Conservation (phyloP, 805 yeast genomes). For the Schwanniomyces yamadae region DNA sequence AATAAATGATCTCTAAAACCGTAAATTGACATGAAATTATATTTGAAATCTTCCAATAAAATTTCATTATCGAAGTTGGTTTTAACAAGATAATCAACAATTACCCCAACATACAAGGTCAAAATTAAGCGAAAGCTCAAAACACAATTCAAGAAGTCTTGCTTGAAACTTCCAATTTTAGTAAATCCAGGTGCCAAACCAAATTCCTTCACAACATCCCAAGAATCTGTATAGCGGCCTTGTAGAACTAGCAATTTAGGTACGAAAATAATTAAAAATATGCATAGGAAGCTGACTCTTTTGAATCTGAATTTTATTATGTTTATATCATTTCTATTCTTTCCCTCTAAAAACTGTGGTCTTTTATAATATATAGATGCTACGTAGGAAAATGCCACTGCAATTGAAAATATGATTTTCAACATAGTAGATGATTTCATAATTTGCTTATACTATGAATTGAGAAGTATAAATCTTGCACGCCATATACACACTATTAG, state of each 20-base stretch:
- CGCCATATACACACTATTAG: slow-evolving; percentile 1
- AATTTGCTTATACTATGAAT: not conserved
- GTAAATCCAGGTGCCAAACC: slow-evolving; percentile 40
- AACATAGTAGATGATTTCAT: not conserved
- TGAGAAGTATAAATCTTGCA: no score
- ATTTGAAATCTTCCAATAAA: slow-evolving; percentile 15
- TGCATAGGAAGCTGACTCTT: slow-evolving; percentile 34
- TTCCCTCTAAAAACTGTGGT: slow-evolving; percentile 20
- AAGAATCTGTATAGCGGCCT: slow-evolving; percentile 6
- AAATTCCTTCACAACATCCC: slow-evolving; percentile 11
- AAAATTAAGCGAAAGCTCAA: slow-evolving; percentile 18
- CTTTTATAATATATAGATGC: slow-evolving; percentile 32
- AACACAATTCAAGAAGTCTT: slow-evolving; percentile 14
- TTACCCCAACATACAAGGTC: slow-evolving; percentile 50
- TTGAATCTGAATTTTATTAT: slow-evolving; percentile 43
- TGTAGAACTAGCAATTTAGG: slow-evolving; percentile 26
- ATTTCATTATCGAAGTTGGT: not conserved
- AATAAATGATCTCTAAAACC: slow-evolving; percentile 58
- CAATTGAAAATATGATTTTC: slow-evolving; percentile 18
- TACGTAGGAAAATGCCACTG: slow-evolving; percentile 49
- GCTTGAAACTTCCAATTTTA: slow-evolving; percentile 6
- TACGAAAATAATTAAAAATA: slow-evolving; percentile 23
- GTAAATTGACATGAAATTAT: slow-evolving; percentile 25
- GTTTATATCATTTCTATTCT: slow-evolving; percentile 41
- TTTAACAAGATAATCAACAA: slow-evolving; percentile 28